phyloP scores from a whole-genome alignment of 139 green algal species.

The Volvox reticuliferus region DNA sequence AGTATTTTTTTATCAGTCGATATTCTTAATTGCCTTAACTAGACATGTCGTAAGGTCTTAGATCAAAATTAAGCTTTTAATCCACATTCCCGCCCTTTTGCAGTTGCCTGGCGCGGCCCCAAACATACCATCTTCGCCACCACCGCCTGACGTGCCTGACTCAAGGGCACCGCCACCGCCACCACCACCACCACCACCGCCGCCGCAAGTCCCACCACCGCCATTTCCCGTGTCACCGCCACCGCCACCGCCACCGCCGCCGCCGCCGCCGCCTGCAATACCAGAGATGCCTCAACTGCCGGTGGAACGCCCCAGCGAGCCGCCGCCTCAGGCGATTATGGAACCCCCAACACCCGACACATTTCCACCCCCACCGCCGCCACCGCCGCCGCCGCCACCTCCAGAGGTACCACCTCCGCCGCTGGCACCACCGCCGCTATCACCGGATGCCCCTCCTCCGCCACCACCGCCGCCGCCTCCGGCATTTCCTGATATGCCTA shows the following conservation, averaged over 20 bases:
- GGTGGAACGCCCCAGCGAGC: neutral
- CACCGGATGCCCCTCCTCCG: neutral
- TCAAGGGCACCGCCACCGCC: neutral
- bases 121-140: neutral
- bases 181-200: slow-evolving; percentile 6
- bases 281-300: neutral
- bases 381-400: neutral
- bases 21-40: too few relatives aligned
- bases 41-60: too few relatives aligned
- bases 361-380: neutral
- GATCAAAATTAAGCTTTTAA: too few relatives aligned
- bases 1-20: too few relatives aligned
- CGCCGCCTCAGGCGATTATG: neutral
- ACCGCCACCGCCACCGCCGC: neutral
- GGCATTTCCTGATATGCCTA: neutral
- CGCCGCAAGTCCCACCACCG: neutral
- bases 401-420: neutral
- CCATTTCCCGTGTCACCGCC: neutral
- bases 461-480: neutral
- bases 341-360: neutral
- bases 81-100: neutral
- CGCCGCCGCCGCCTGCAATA: slow-evolving; percentile 5
- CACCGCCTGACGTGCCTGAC: neutral
- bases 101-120: neutral
- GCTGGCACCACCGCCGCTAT: neutral